Evolutionary conservation across 116 monocot genomes (phyloP), one percentile per base, ranked within the genome.

Genomic region (Cymodocea nodosa): DNA sequence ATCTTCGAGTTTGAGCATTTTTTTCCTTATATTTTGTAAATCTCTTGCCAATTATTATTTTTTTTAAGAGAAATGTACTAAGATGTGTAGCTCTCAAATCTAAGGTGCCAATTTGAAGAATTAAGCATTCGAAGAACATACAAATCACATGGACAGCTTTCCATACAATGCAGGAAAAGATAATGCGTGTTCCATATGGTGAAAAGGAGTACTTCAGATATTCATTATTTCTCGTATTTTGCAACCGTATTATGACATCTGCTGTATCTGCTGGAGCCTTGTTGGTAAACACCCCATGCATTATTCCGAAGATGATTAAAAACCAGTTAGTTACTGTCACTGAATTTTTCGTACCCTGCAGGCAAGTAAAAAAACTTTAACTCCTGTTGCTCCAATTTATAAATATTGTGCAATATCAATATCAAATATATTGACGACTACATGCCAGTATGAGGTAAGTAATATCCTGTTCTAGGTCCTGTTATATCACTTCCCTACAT

Each of bases 111-210:
- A 9, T 44, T 44, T 6, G 9, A 44, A 44, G 8, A 10, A 6
- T 44, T 12, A 8, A 44, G 30, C 44, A 6, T 4, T 44, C 8
- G 3, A 44, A 44, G 4, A 44, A 44, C 44, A 10, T 44, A 44
- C 12, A 44, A 44, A 44, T 44, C 11, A 44, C 44, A 44, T 44
- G 44, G 44, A 44, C 44, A 44, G 44, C 44, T 78, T 62, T 16
- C 4, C 67, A 30, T 58, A 30, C 62, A n/a, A 68, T 80, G 65
- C 81, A 97, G 91, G 95, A 97, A 69, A 97, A 91, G 78, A 95
- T 95, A 13, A 97, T 97, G 95, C 81, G 85, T 73, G 85, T 90
- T 79, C 95, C 95, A 4, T 97, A 90, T 80, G 95, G 95, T 55
- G 68, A 69, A 39, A 86, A 94, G 74, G 95, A 90, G 53, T 85